Evolutionary conservation across 805 yeast species (phyloP).

Genomic region (Kodamaea neixiangensis): DNA sequence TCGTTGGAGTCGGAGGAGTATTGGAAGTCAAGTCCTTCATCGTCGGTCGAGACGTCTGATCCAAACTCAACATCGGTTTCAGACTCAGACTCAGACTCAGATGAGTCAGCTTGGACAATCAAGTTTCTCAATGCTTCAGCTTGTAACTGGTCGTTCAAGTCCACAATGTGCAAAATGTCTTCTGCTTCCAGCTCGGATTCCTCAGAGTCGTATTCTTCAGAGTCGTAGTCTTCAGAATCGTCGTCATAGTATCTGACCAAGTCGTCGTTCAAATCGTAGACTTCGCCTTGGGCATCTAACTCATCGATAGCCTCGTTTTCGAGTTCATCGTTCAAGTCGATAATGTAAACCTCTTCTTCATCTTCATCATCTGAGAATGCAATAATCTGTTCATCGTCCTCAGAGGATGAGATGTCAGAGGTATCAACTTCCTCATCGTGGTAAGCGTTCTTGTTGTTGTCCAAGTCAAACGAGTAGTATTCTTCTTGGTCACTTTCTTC

Average conservation of each 20-base stretch:
- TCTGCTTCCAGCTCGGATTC: conserved; percentile 9
- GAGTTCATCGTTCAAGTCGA: conserved; percentile 38
- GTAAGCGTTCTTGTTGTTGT: conserved; percentile 19
- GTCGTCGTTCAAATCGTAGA: conserved; percentile 27
- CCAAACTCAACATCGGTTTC: conserved; percentile 13
- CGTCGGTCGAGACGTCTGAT: conserved; percentile 15
- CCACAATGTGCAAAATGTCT: conserved; percentile 18
- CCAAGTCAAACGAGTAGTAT: conserved; percentile 34
- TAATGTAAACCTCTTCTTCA: conserved; percentile 16
- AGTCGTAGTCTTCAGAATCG: conserved; percentile 12
- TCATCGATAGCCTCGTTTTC: conserved; percentile 29
- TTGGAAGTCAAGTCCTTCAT: conserved; percentile 15
- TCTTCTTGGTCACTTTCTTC: conserved; percentile 24
- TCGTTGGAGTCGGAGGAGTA: conserved; percentile 29
- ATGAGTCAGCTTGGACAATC: conserved; percentile 15
- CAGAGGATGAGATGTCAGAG: conserved; percentile 4
- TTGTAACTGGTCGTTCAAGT: conserved; percentile 42
- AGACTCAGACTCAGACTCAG: conserved; percentile 21
- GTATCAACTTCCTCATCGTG: conserved; percentile 12
- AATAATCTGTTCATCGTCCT: conserved; percentile 18
- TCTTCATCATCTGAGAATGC: conserved; percentile 25
- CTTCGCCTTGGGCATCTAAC: conserved; percentile 24
- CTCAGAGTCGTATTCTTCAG: conserved; percentile 11
- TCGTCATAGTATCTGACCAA: conserved; percentile 25
- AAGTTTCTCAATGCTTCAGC: conserved; percentile 31